phyloP scores from a whole-genome alignment of 140 eudicot species.

The Stevia rebaudiana region DNA sequence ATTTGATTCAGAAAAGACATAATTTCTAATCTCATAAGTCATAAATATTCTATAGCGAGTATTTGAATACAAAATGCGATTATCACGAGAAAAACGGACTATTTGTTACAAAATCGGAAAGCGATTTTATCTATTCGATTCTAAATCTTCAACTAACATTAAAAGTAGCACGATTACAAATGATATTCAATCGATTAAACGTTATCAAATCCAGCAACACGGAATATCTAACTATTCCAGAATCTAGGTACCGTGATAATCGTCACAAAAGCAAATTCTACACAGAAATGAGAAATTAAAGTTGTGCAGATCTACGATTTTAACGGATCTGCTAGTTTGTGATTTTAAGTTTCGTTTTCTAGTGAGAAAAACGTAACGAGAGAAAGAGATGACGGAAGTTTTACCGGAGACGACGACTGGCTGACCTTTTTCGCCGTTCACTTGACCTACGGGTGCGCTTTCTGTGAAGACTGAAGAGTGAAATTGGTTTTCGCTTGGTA shows the following conservation, averaged over 20 bases:
- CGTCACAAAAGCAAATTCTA: background rate
- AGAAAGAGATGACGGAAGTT: slow-evolving; percentile 3
- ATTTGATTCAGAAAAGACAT: background rate
- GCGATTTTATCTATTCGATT: background rate
- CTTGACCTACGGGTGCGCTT: slow-evolving; percentile 29
- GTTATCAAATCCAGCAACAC: background rate
- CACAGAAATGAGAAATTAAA: background rate
- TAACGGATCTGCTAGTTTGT: background rate
- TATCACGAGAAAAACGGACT: background rate
- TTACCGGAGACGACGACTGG: slow-evolving; percentile 36
- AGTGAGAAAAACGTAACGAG: background rate
- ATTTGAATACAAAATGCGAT: background rate
- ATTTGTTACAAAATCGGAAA: background rate
- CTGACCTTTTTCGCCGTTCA: slow-evolving; percentile 28
- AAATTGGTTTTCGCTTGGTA: slow-evolving; percentile 6
- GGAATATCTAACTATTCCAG: background rate
- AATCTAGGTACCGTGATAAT: background rate
- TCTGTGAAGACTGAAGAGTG: background rate
- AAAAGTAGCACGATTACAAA: background rate
- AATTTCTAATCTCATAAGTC: background rate
- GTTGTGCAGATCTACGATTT: slow-evolving; percentile 6
- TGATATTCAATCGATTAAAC: background rate
- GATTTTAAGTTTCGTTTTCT: background rate
- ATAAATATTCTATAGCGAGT: background rate
- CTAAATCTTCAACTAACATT: background rate